These are phyloP conservation scores for Candolleomyces eurysporus DNA, from an alignment of 768 basidiomycete species.

Conservation along the genomic window DNA sequence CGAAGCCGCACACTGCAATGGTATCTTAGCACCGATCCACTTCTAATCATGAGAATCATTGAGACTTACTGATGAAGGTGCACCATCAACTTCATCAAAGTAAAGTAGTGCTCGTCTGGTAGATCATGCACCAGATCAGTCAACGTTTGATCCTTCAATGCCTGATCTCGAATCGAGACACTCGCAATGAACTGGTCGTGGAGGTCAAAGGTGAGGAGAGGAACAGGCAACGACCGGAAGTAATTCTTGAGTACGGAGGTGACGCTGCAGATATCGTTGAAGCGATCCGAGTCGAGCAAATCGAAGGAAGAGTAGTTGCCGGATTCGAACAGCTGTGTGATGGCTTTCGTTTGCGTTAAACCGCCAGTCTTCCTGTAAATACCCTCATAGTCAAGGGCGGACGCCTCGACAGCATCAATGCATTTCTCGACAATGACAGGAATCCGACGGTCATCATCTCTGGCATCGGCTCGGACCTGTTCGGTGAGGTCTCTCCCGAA, in stretches of 20 bases:
- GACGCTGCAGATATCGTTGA: slow-evolving; percentile 96
- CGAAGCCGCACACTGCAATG: slow-evolving; percentile 54
- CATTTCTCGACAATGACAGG: slow-evolving; percentile 95
- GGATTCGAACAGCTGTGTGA: slow-evolving; percentile 92
- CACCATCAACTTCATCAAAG: slow-evolving; percentile 76
- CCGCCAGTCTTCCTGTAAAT: slow-evolving; percentile 99
- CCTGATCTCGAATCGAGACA: slow-evolving; percentile 63
- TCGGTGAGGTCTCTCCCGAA: slow-evolving; percentile 89
- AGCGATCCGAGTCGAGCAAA: slow-evolving; percentile 78
- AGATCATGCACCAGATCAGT: slow-evolving; percentile 71
- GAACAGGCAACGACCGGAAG: slow-evolving; percentile 89
- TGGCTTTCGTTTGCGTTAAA: slow-evolving; percentile 84
- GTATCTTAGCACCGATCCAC: slow-evolving; percentile 22
- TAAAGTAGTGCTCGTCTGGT: slow-evolving; percentile 86
- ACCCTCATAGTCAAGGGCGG: slow-evolving; percentile 94
- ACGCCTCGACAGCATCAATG: slow-evolving; percentile 85
- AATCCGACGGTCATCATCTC: slow-evolving; percentile 58
- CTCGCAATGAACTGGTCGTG: slow-evolving; percentile 89
- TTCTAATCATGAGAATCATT: background rate
- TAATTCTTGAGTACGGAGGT: slow-evolving; percentile 97
- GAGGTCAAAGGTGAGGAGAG: slow-evolving; percentile 85
- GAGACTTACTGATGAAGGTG: slow-evolving; percentile 79
- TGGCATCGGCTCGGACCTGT: slow-evolving; percentile 71
- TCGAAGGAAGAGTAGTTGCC: slow-evolving; percentile 91
- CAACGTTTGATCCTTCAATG: slow-evolving; percentile 57